Conservation (phyloP, 1,284 basidiomycete genomes). For the Fomitiporia mediterranea region DNA sequence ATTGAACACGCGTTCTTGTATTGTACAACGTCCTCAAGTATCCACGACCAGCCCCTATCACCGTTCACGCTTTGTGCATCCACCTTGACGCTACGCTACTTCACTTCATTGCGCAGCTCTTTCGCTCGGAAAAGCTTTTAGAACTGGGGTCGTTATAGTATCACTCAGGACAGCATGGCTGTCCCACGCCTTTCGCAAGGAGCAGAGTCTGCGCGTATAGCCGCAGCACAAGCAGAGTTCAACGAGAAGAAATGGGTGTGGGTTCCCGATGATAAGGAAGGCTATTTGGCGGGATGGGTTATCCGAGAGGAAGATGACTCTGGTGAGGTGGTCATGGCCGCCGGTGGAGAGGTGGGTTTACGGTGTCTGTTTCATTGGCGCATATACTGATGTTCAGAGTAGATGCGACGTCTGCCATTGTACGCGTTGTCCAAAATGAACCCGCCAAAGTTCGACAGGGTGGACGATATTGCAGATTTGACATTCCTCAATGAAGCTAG, state of each 20-base stretch:
- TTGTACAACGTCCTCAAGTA: neutral
- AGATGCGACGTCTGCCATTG: conserved; percentile 73
- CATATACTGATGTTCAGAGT: conserved; percentile 21
- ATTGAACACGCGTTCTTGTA: neutral
- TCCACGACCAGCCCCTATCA: neutral
- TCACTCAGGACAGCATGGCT: conserved; percentile 3
- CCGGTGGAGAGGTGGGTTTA: conserved; percentile 66
- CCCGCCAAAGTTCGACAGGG: conserved; percentile 96
- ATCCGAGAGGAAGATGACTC: conserved; percentile 77
- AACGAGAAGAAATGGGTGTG: conserved; percentile 98
- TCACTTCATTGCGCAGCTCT: neutral
- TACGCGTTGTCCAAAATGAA: conserved; percentile 92
- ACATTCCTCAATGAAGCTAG: conserved; percentile 98
- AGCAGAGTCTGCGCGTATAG: conserved; percentile 68
- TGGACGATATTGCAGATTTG: conserved; percentile 97
- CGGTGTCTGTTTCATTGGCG: neutral
- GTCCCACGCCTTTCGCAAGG: conserved; percentile 53
- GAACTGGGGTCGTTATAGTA: neutral
- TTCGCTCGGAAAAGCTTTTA: too few relatives aligned
- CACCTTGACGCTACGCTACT: neutral
- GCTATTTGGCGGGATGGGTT: conserved; percentile 89
- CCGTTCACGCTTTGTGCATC: neutral
- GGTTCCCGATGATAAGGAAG: conserved; percentile 87
- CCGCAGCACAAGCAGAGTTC: conserved; percentile 91
- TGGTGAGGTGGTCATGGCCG: conserved; percentile 76